These are phyloP conservation scores for Beta corolliflora DNA, from an alignment of 179 eudicot species.

Conservation along the genomic window DNA sequence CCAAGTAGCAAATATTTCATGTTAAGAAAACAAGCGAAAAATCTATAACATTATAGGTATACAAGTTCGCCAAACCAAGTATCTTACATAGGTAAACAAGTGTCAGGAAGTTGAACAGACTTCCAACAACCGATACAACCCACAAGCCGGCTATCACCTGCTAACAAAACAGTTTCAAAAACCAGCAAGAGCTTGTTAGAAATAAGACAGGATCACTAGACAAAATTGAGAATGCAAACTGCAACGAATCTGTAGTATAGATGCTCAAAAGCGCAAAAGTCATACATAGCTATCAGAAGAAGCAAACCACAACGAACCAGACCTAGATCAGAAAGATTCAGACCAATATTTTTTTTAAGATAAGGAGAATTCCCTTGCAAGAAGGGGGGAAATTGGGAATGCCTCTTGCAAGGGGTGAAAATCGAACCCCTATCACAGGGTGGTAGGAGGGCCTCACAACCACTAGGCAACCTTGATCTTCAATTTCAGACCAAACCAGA, in stretches of 20 bases:
- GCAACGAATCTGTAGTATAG: neutral
- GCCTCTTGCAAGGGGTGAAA: too few relatives aligned
- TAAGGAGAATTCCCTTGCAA: too few relatives aligned
- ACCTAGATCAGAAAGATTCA: too few relatives aligned
- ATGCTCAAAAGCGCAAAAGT: neutral
- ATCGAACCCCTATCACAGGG: too few relatives aligned
- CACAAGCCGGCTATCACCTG: constrained; percentile 68
- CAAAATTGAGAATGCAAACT: neutral
- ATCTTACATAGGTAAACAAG: constrained; percentile 66
- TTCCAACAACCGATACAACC: constrained; percentile 59
- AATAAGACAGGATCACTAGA: neutral
- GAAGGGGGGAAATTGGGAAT: too few relatives aligned
- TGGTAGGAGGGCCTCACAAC: too few relatives aligned
- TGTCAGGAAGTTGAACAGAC: constrained; percentile 69
- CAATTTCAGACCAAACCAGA: too few relatives aligned
- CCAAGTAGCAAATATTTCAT: neutral
- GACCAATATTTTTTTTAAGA: too few relatives aligned
- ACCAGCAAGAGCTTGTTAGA: neutral
- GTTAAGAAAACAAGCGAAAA: constrained; percentile 4
- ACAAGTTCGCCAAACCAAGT: neutral
- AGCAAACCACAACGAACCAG: too few relatives aligned
- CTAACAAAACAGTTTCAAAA: neutral
- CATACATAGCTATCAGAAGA: too few relatives aligned
- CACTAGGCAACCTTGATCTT: too few relatives aligned
- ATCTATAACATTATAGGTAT: neutral